These are phyloP conservation scores for Botrytis galanthina DNA, from an alignment of 2,329 filamentous ascomycete genomes.

Conservation along the genomic window DNA sequence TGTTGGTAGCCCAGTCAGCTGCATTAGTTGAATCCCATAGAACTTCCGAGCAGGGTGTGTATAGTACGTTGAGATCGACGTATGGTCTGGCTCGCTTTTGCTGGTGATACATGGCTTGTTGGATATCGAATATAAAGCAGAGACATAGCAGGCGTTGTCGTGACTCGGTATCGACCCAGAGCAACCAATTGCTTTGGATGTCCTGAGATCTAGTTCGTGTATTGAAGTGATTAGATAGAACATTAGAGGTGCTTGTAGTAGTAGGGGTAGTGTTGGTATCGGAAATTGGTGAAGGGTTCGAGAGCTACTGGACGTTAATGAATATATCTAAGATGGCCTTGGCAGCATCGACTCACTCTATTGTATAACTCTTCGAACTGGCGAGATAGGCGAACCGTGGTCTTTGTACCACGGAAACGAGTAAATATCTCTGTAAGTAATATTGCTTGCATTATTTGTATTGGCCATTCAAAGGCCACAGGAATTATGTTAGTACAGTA, in stretches of 20 bases:
- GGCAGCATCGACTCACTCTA: conserved; percentile 30
- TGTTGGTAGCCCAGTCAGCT: conserved; percentile 46
- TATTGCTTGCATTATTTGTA: conserved; percentile 37
- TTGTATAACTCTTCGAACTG: conserved; percentile 34
- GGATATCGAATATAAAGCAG: conserved; percentile 57
- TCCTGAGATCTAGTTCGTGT: conserved; percentile 17
- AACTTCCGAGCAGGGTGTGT: conserved; percentile 39
- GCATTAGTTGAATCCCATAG: conserved; percentile 51
- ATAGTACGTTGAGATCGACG: conserved; percentile 23
- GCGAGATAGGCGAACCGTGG: conserved; percentile 30
- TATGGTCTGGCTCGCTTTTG: conserved; percentile 21
- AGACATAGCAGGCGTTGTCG: conserved; percentile 53
- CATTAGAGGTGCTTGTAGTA: neutral
- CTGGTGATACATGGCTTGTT: conserved; percentile 53
- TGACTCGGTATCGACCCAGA: conserved; percentile 54
- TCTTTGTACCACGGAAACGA: conserved; percentile 35
- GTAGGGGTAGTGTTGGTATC: neutral
- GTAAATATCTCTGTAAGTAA: conserved; percentile 38
- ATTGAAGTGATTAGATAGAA: neutral
- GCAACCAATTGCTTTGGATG: conserved; percentile 43
- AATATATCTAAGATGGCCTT: neutral
- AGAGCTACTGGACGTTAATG: conserved; percentile 9
- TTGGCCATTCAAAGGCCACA: conserved; percentile 31
- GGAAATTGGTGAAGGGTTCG: neutral
- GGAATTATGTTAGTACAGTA: conserved; percentile 33